A percentile compares a stretch with the other conserved stretches of the same genome.
Evolutionary conservation across 257 asterid species (phyloP).

Genomic region (Lycium barbarum): DNA sequence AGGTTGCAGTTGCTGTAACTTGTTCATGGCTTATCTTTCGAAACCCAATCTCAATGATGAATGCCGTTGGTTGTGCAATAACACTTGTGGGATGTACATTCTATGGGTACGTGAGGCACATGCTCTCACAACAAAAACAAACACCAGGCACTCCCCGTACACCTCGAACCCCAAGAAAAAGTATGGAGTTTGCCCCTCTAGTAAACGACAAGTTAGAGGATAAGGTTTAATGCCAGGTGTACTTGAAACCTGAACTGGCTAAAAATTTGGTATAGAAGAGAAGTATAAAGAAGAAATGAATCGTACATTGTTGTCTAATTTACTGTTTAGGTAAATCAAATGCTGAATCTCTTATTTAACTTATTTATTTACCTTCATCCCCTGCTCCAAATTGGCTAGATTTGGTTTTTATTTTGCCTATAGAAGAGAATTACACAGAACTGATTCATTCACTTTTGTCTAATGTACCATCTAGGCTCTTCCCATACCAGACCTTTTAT

Average conservation of each 20-base stretch:
- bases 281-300: slow-evolving; percentile 12
- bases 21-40: slow-evolving; percentile 91
- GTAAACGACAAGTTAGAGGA: slow-evolving; percentile 73
- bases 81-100: slow-evolving; percentile 90
- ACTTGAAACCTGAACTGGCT: neutral
- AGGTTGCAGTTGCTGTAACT: slow-evolving; percentile 97
- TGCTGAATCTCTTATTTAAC: slow-evolving; percentile 6
- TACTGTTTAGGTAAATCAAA: slow-evolving; percentile 20
- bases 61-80: slow-evolving; percentile 78
- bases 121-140: slow-evolving; percentile 58
- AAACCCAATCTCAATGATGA: slow-evolving; percentile 85
- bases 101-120: slow-evolving; percentile 88
- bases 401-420: slow-evolving; percentile 19
- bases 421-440: neutral
- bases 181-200: slow-evolving; percentile 73
- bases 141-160: slow-evolving; percentile 73
- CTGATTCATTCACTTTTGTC: neutral
- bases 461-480: neutral
- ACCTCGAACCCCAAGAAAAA: slow-evolving; percentile 64
- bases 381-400: neutral
- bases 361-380: slow-evolving; percentile 14
- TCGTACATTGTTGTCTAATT: slow-evolving; percentile 25
- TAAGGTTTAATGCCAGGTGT: slow-evolving; percentile 46
- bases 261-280: slow-evolving; percentile 20
- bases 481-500: neutral